A percentile compares a stretch with the other conserved stretches of the same genome.
Evolutionary conservation across 2,329 filamentous ascomycete species (phyloP).

Genomic region (Cadophora malorum): DNA sequence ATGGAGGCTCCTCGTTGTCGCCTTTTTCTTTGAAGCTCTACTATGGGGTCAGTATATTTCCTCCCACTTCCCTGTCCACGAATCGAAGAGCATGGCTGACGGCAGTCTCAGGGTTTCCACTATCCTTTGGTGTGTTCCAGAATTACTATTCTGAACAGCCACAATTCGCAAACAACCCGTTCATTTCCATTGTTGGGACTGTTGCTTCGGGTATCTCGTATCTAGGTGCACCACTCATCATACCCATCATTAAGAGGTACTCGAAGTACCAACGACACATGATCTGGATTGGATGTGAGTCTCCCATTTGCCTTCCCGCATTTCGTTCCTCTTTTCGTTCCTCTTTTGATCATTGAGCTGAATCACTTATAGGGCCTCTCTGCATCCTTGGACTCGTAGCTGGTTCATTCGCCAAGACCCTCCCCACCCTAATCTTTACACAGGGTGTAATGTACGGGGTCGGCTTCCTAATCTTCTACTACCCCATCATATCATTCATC

Average conservation of each 20-base stretch:
- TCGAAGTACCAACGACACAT: conserved; percentile 46
- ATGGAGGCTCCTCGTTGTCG: conserved; percentile 16
- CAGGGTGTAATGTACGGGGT: conserved; percentile 68
- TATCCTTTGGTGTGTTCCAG: conserved; percentile 74
- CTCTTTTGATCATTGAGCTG: no score
- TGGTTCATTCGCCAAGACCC: conserved; percentile 59
- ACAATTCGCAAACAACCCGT: conserved; percentile 57
- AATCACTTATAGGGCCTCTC: conserved; percentile 46
- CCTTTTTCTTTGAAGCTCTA: conserved; percentile 23
- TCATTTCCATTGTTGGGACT: conserved; percentile 69
- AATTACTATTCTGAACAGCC: conserved; percentile 68
- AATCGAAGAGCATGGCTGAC: background rate
- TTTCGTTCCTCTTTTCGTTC: background rate
- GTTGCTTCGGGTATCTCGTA: conserved; percentile 44
- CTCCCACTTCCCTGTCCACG: background rate
- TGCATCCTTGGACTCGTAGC: conserved; percentile 48
- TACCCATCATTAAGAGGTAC: conserved; percentile 46
- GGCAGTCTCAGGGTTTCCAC: conserved; percentile 62
- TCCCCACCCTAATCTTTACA: conserved; percentile 61
- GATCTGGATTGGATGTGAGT: conserved; percentile 47
- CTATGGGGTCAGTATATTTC: conserved; percentile 15
- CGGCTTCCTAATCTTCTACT: conserved; percentile 62
- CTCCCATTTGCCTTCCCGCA: background rate
- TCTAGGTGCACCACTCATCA: conserved; percentile 46
- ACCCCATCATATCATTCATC: conserved; percentile 62